A percentile compares a stretch with the other conserved stretches of the same genome.
These are phyloP conservation scores for Bretziella fagacearum DNA, from an alignment of 2,329 filamentous ascomycete genomes.

Conservation along the genomic window DNA sequence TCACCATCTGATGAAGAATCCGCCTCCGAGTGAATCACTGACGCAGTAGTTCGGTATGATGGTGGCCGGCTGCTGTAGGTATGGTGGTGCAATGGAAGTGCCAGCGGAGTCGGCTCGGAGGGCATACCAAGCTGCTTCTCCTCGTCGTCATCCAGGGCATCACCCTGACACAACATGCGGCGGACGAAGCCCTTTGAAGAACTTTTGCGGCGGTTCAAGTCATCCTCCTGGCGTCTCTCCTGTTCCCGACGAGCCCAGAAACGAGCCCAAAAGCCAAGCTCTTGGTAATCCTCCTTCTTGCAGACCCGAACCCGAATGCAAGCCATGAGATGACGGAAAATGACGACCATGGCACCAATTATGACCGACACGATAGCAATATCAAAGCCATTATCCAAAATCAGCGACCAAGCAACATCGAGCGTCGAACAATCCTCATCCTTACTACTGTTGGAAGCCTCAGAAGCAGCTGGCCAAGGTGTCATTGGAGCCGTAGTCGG, in stretches of 20 bases:
- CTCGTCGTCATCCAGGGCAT: slow-evolving; percentile 1
- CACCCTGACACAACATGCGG: background rate
- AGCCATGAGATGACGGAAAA: no score
- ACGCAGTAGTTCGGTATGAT: slow-evolving; percentile 10
- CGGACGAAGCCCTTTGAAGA: slow-evolving; percentile 1
- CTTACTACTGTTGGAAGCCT: background rate
- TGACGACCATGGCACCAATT: background rate
- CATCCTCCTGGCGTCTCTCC: no score
- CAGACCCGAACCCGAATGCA: no score
- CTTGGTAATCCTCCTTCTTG: no score
- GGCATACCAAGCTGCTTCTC: slow-evolving; percentile 1
- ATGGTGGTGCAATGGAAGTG: background rate
- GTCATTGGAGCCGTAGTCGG: background rate
- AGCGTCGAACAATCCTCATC: background rate
- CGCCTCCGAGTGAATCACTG: background rate
- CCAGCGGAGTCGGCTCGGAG: background rate
- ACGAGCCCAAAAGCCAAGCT: no score
- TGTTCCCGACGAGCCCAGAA: no score
- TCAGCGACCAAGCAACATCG: background rate
- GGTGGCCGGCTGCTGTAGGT: slow-evolving; percentile 2
- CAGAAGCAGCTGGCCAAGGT: background rate
- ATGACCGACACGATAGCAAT: background rate
- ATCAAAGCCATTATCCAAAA: background rate
- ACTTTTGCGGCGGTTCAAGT: no score
- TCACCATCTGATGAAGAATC: background rate